A percentile compares a stretch with the other conserved stretches of the same genome.
phyloP scores from a whole-genome alignment of 805 yeast species.

The Wickerhamomyces mucosus region DNA sequence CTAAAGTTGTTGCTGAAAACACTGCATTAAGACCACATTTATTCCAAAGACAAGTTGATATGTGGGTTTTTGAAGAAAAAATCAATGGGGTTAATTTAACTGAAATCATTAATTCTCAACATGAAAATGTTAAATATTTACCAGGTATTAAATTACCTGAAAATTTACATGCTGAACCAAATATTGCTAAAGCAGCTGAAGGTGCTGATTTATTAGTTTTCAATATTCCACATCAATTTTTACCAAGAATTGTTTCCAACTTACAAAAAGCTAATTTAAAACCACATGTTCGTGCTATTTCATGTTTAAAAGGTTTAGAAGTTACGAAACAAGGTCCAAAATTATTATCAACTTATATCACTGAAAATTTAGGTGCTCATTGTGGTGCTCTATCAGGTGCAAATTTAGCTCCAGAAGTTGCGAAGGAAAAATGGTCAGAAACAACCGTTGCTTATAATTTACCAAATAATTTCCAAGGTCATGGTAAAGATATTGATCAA shows the following conservation, averaged over 20 bases:
- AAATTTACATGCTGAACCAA: conserved; percentile 86
- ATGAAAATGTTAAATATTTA: conserved; percentile 90
- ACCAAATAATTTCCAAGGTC: conserved; percentile 50
- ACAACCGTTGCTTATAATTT: conserved; percentile 87
- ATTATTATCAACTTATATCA: conserved; percentile 68
- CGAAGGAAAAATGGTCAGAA: conserved; percentile 92
- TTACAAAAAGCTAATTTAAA: conserved; percentile 61
- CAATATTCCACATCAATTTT: conserved; percentile 96
- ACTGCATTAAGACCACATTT: conserved; percentile 59
- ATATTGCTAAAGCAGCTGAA: conserved; percentile 61
- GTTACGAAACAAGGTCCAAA: conserved; percentile 80
- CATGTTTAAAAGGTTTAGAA: conserved; percentile 87
- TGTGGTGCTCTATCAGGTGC: conserved; percentile 98
- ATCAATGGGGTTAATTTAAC: conserved; percentile 66
- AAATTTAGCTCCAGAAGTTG: conserved; percentile 94
- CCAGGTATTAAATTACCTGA: conserved; percentile 81
- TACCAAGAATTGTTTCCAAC: conserved; percentile 66
- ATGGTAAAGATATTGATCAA: conserved; percentile 49
- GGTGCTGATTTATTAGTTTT: conserved; percentile 84
- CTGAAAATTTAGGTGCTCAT: conserved; percentile 71
- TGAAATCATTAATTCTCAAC: conserved; percentile 80
- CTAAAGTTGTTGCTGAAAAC: conserved; percentile 90
- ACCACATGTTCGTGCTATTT: conserved; percentile 73
- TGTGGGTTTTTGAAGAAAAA: conserved; percentile 96
- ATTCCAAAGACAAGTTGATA: conserved; percentile 67